Percentiles rank a stretch among this genome's conserved stretches.
Conservation (phyloP, 2,329 filamentous ascomycete species). For the Aspergillus transmontanensis region DNA sequence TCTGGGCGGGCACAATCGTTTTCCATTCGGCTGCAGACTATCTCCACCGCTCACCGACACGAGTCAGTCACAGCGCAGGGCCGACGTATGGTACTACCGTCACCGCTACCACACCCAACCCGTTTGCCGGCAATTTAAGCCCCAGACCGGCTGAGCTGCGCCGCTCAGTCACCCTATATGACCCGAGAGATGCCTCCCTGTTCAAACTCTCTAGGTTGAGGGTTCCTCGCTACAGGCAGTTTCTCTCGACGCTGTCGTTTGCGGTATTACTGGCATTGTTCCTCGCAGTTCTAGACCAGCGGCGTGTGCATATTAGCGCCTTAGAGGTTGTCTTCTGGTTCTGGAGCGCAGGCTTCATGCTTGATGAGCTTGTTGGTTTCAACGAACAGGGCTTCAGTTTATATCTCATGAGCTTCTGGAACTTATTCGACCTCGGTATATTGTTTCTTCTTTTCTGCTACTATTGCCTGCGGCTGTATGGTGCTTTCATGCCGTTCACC, state of each 20-base stretch:
- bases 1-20: slow-evolving; percentile 94
- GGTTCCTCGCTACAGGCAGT: slow-evolving; percentile 87
- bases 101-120: slow-evolving; percentile 9
- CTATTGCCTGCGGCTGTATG: slow-evolving; percentile 86
- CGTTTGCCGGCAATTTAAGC: slow-evolving; percentile 16
- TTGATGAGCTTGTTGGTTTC: slow-evolving; percentile 93
- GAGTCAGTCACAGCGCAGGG: slow-evolving; percentile 28
- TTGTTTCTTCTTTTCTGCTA: slow-evolving; percentile 82
- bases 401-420: slow-evolving; percentile 98
- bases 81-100: slow-evolving; percentile 31
- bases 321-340: slow-evolving; percentile 94
- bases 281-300: slow-evolving; percentile 74
- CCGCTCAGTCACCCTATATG: slow-evolving; percentile 82
- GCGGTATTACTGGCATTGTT: slow-evolving; percentile 84
- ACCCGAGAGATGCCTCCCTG: slow-evolving; percentile 83
- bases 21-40: slow-evolving; percentile 89
- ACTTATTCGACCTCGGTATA: slow-evolving; percentile 90
- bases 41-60: slow-evolving; percentile 66
- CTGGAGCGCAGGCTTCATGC: slow-evolving; percentile 96
- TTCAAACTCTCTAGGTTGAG: slow-evolving; percentile 90
- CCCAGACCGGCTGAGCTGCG: slow-evolving; percentile 42
- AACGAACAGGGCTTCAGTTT: slow-evolving; percentile 95
- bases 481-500: slow-evolving; percentile 77
- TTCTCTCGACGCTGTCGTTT: slow-evolving; percentile 85
- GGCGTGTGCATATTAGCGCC: slow-evolving; percentile 77